Evolutionary conservation across 1,284 basidiomycete species (phyloP).

Genomic region (Abortiporus biennis): DNA sequence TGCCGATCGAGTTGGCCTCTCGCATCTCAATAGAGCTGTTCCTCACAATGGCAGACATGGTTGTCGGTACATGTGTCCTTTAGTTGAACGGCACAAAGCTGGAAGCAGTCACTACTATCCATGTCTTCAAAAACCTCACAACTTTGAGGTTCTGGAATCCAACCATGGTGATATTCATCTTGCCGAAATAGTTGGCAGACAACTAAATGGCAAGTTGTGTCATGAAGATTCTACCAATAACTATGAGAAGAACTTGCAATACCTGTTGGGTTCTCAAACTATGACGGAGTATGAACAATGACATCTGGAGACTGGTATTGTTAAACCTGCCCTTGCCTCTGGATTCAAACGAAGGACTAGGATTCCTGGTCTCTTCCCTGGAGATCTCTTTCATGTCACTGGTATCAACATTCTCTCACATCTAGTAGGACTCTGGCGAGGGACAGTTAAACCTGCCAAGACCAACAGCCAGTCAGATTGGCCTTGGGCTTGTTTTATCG

Average conservation of each 20-base stretch:
- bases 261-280: slow-evolving; percentile 5
- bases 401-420: slow-evolving; percentile 25
- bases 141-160: background rate
- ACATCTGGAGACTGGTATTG: slow-evolving; percentile 16
- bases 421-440: slow-evolving; percentile 18
- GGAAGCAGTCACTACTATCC: slow-evolving; percentile 26
- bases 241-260: background rate
- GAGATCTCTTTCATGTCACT: slow-evolving; percentile 25
- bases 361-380: slow-evolving; percentile 13
- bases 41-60: slow-evolving; percentile 27
- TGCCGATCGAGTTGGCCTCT: slow-evolving; percentile 19
- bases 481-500: slow-evolving; percentile 28
- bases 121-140: background rate
- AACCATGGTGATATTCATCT: background rate
- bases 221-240: background rate
- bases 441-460: slow-evolving; percentile 21
- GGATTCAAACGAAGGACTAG: slow-evolving; percentile 12
- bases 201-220: background rate
- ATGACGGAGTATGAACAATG: slow-evolving; percentile 11
- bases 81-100: slow-evolving; percentile 27
- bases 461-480: slow-evolving; percentile 21
- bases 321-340: slow-evolving; percentile 11
- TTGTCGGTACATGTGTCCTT: slow-evolving; percentile 27
- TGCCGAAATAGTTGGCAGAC: background rate
- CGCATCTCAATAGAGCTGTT: slow-evolving; percentile 25